phyloP scores from a whole-genome alignment of 192 early-diverging fungal species.

The Coemansia sp. region DNA sequence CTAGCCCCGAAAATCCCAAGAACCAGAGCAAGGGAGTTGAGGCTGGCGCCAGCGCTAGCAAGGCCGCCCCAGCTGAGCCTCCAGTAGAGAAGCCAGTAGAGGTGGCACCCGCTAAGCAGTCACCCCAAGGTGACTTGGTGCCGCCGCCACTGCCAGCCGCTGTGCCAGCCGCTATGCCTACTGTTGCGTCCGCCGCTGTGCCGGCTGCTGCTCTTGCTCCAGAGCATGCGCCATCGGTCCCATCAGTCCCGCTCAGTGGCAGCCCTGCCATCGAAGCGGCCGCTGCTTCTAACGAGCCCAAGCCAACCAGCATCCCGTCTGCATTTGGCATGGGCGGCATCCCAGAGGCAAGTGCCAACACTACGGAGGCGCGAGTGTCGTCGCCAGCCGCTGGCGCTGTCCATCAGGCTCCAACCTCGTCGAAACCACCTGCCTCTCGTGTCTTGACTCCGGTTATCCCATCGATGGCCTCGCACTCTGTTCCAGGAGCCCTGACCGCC shows the following conservation, averaged over 20 bases:
- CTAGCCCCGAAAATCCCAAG: slow-evolving; percentile 45
- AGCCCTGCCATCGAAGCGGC: neutral
- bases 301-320: neutral
- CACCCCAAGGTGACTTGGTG: neutral
- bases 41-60: neutral
- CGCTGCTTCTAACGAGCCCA: neutral
- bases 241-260: neutral
- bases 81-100: slow-evolving; percentile 1
- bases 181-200: neutral
- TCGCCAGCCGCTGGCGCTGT: neutral
- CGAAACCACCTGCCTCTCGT: neutral
- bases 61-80: neutral
- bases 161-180: neutral
- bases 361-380: neutral
- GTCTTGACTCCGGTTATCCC: slow-evolving; percentile 9
- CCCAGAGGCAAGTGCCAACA: neutral
- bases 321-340: slow-evolving; percentile 1
- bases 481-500: slow-evolving; percentile 15
- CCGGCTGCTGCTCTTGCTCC: slow-evolving; percentile 4
- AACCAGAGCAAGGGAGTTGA: slow-evolving; percentile 12
- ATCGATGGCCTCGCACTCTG: slow-evolving; percentile 40
- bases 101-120: neutral
- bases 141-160: neutral
- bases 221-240: neutral
- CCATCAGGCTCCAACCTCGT: neutral